Base-by-base conservation (phyloP, 2,329 filamentous ascomycete genomes). In the Nectriaceae sp. region DNA sequence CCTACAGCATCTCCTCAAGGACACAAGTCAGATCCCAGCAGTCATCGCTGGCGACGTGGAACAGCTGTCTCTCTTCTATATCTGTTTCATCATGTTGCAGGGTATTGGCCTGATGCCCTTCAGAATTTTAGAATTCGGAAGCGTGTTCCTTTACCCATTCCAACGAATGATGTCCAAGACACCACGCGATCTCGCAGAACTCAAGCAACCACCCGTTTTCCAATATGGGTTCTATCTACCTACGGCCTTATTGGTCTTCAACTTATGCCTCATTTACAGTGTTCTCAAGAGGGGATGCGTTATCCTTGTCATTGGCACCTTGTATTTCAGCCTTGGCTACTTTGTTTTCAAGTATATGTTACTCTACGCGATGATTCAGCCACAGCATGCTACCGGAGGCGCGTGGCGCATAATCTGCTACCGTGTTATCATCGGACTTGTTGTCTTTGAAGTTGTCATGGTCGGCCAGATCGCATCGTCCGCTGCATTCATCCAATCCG, bases 351-450 rank as follows among this genome's bases (percentile, higher is more conserved):
- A 97, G 68, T 99, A 99, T 71, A 95, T 99, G 74, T 77, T 99
- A 4, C 78, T 99, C 4, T 99, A 99, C 68, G 91, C 94, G 24
- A 99, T 99, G 94, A 92, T 97, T 62, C 93, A 97, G 67, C 89
- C 90, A 15, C 90, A 95, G 64, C 91, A 96, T 65, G 90, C 91
- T 15, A 97, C 93, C 0, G 95, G 95, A 18, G 85, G 88, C 52
- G 91, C 92, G 4, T 99, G 94, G 94, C 87, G 89, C 41, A 96
- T 99, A 80, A 96, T 99, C 54, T 96, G 91, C 71, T 90, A 94
- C 64, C 89, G 94, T 29, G 81, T 97, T 50, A 83, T 97, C 47
- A 75, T 97, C 20, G 94, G 94, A 1, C 73, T 97, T 10, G 73
- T 95, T 3, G 83, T 97, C 36, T 97, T 97, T 64, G 91, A 99